These are phyloP conservation scores for Diaporthe batatas DNA, from an alignment of 2,329 filamentous ascomycete genomes.

Conservation along the genomic window DNA sequence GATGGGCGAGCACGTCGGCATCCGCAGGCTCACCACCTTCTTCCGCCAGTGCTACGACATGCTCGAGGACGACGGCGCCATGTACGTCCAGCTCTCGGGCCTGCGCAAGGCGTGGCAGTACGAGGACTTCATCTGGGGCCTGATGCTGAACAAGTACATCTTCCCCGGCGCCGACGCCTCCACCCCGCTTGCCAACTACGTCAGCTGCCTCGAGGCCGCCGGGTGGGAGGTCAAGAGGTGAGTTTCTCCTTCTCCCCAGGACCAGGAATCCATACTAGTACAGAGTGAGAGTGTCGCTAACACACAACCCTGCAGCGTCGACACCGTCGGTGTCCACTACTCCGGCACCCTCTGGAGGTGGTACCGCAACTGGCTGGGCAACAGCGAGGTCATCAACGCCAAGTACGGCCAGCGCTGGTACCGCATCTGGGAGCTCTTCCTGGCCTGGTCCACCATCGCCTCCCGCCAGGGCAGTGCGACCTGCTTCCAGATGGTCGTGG, in stretches of 20 bases:
- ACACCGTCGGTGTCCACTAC: conserved; percentile 97
- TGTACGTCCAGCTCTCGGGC: conserved; percentile 96
- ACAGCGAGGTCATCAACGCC: conserved; percentile 89
- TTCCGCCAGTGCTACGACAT: conserved; percentile 90
- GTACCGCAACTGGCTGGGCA: conserved; percentile 98
- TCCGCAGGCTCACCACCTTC: conserved; percentile 87
- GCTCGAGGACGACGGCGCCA: conserved; percentile 95
- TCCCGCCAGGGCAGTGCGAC: conserved; percentile 87
- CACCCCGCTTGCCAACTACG: conserved; percentile 88
- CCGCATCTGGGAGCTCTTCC: conserved; percentile 93
- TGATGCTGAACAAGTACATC: conserved; percentile 99
- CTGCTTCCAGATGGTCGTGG: conserved; percentile 86
- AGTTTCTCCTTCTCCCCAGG: background rate
- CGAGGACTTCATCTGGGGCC: conserved; percentile 96
- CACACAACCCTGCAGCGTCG: conserved; percentile 62
- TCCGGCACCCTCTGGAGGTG: conserved; percentile 96
- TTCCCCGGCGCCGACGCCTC: conserved; percentile 97
- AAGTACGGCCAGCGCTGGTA: conserved; percentile 98
- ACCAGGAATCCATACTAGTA: too few species aligned
- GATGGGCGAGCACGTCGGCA: conserved; percentile 98
- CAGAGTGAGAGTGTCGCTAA: background rate
- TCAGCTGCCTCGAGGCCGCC: conserved; percentile 85
- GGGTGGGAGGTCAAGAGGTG: conserved; percentile 87
- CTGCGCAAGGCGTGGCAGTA: conserved; percentile 97
- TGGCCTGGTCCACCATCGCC: conserved; percentile 85